phyloP scores from a whole-genome alignment of 2,329 filamentous ascomycete genomes.

The Fusarium sp. region DNA sequence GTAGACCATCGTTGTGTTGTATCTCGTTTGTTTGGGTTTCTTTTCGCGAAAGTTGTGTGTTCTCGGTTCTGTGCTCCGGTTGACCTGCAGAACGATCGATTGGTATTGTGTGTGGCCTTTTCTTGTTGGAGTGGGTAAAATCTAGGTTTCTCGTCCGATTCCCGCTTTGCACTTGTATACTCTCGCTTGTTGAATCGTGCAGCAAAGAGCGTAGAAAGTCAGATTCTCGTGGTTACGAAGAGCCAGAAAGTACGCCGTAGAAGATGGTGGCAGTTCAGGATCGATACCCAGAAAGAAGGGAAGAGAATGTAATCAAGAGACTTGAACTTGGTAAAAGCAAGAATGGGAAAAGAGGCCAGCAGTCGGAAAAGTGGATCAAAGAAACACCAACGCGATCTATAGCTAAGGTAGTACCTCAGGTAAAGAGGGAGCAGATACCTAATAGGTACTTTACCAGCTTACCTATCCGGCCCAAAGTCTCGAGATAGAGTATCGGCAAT shows the following conservation, averaged over 20 bases:
- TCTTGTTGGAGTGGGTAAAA: constrained; percentile 31
- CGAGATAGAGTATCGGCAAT: not conserved
- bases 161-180: constrained; percentile 19
- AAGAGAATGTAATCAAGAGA: constrained; percentile 6
- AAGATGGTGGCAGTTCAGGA: not conserved
- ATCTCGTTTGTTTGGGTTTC: not conserved
- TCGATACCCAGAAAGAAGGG: not conserved
- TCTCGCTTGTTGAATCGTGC: constrained; percentile 1
- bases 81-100: constrained; percentile 14
- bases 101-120: constrained; percentile 35
- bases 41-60: constrained; percentile 1
- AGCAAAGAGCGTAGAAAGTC: constrained; percentile 1
- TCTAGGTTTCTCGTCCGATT: constrained; percentile 26
- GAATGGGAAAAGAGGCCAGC: constrained; percentile 31
- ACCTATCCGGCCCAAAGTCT: not conserved
- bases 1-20: constrained; percentile 79
- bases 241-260: not conserved
- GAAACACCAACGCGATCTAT: constrained; percentile 5
- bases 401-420: not conserved
- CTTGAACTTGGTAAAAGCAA: constrained; percentile 24
- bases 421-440: not conserved
- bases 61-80: not conserved
- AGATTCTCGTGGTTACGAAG: not conserved
- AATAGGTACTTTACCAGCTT: too few relatives aligned
- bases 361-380: constrained; percentile 36